Evolutionary conservation across 2,329 filamentous ascomycete genomes (phyloP).

Genomic region (Nemania bipapillata): DNA sequence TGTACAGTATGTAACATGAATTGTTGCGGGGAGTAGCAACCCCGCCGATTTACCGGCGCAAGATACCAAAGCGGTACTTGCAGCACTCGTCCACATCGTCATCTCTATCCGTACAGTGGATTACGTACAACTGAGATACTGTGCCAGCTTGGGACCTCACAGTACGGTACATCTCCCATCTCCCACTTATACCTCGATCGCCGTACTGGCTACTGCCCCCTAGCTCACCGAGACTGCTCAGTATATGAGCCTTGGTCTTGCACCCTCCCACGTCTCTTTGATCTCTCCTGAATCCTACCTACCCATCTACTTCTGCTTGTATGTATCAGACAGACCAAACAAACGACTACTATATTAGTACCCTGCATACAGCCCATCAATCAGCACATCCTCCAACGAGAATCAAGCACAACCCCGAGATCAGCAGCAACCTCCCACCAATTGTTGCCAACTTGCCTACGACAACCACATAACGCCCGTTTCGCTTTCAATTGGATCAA

Average conservation of each 20-base stretch:
- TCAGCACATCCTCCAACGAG: background rate
- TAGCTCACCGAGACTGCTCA: conserved; percentile 13
- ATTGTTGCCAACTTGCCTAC: conserved; percentile 11
- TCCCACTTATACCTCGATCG: background rate
- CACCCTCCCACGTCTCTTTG: conserved; percentile 12
- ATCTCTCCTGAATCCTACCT: conserved; percentile 15
- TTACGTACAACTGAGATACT: conserved; percentile 18
- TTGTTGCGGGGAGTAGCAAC: conserved; percentile 5
- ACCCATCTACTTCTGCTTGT: background rate
- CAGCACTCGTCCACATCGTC: conserved; percentile 17
- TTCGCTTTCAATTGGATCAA: conserved; percentile 28
- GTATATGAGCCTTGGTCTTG: conserved; percentile 26
- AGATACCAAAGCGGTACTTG: conserved; percentile 20
- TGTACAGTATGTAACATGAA: background rate
- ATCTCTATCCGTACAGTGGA: conserved; percentile 30
- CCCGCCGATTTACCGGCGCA: background rate
- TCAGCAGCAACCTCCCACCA: conserved; percentile 23
- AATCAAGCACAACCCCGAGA: conserved; percentile 5
- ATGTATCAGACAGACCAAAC: conserved; percentile 1
- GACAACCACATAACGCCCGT: conserved; percentile 11
- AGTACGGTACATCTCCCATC: background rate
- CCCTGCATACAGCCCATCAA: conserved; percentile 5
- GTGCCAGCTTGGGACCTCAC: conserved; percentile 4
- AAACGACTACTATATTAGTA: conserved; percentile 12
- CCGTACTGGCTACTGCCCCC: conserved; percentile 2